Base-by-base conservation (phyloP, 1,284 basidiomycete species). In the Pascua guehoae region DNA sequence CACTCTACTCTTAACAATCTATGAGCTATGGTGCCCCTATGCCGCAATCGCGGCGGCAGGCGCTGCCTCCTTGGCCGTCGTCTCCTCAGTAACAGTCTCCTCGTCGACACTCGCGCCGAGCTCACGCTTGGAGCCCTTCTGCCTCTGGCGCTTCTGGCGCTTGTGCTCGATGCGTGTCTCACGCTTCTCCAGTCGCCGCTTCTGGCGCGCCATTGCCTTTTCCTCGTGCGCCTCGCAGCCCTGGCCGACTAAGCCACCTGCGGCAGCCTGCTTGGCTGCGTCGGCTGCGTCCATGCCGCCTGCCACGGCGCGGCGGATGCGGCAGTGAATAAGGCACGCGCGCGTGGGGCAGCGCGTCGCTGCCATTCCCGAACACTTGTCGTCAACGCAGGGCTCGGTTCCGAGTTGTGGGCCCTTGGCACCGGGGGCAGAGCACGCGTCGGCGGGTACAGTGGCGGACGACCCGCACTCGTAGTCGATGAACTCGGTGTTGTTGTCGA, bases 161-260 rank as follows among this genome's bases (percentile, higher is more conserved):
- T 56, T 45, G 39, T 47, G 54, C n/a, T 51, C 45, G 14, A 51
- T 50, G 16, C 39, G 45, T 32, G 44, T 42, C 54, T 51, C 66
- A 40, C 61, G 51, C 66, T 73, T 74, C 56, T 66, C 63, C 49
- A 54, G 58, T 55, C 65, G 66, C 42, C 69, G 63, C 55, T 73
- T 69, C 53, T 69, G 71, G 41, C 72, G 65, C 37, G 69, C 70
- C 9, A 56, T 57, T 11, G 65, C 69, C 62, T 79, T 79, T 40
- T 61, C 70, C 59, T 79, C 76, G 60, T 81, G 80, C 16, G 67
- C 68, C 46, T 78, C 77, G 57, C 80, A 80, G 9, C 70, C 74
- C 43, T 61, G 58, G 4, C 77, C 77, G 3, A 68, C 68, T 16
- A 75, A 62, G 8, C 68, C 65, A 17, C 72, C 73, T 11, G 50